Conservation (phyloP, 768 basidiomycete species). For the Mycena alexandri region DNA sequence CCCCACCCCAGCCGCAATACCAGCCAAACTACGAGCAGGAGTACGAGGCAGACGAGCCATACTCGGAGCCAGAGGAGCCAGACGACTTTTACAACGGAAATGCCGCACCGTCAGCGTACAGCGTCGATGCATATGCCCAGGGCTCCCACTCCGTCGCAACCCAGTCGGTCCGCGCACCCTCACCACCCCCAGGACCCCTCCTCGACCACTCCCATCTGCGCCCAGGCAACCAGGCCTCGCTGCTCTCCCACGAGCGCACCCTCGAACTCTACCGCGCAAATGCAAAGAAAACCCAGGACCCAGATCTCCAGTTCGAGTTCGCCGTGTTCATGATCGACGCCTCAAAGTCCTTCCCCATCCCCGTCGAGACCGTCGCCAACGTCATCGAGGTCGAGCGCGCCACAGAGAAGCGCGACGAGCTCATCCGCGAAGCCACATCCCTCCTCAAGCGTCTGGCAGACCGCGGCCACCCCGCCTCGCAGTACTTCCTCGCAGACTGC, state of each 20-base stretch:
- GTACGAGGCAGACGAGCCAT: conserved; percentile 56
- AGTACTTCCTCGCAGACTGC: conserved; percentile 98
- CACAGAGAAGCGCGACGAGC: conserved; percentile 85
- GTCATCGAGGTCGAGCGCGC: conserved; percentile 86
- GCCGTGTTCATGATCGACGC: conserved; percentile 99
- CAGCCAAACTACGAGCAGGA: conserved; percentile 44
- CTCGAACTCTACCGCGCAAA: conserved; percentile 97
- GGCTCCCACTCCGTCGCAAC: conserved; percentile 58
- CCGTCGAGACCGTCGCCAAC: conserved; percentile 75
- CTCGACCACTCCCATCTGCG: conserved; percentile 94
- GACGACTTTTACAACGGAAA: conserved; percentile 63
- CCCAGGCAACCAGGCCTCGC: conserved; percentile 91
- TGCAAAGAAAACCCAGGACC: conserved; percentile 98
- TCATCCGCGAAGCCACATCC: conserved; percentile 87
- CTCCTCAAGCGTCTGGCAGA: conserved; percentile 94
- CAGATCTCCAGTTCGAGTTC: conserved; percentile 97
- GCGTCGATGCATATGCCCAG: conserved; percentile 45
- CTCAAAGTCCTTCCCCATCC: conserved; percentile 89
- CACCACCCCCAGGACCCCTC: conserved; percentile 76
- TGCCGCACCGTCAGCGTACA: conserved; percentile 47
- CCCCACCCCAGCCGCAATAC: conserved; percentile 44
- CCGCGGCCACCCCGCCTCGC: conserved; percentile 92
- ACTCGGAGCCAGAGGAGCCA: conserved; percentile 59
- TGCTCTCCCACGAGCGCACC: conserved; percentile 95
- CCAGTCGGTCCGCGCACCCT: conserved; percentile 74